Evolutionary conservation across 257 asterid genomes (phyloP).

Genomic region (Solanum habrochaites): DNA sequence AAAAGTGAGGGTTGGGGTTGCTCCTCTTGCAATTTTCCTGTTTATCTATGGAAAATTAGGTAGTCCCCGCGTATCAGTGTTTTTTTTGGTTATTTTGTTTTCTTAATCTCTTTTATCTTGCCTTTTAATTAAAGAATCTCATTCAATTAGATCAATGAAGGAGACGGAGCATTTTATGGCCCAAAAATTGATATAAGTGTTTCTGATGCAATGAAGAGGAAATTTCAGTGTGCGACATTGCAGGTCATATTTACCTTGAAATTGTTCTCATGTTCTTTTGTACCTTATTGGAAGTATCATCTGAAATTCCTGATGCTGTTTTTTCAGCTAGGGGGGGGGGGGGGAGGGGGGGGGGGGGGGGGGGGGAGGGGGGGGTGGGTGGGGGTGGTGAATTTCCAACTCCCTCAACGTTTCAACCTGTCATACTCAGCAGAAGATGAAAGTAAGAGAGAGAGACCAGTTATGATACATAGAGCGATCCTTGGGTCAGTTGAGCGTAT

Average conservation of each 20-base stretch:
- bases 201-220: constrained; percentile 90
- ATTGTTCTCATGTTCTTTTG: constrained; percentile 4
- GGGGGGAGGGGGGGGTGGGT: no score
- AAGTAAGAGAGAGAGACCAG: constrained; percentile 84
- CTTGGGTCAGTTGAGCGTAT: constrained; percentile 95
- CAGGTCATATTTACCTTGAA: constrained; percentile 50
- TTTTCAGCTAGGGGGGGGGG: constrained; percentile 96
- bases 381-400: no score
- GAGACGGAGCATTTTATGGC: constrained; percentile 96
- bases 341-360: no score
- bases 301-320: constrained; percentile 1
- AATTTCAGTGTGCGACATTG: constrained; percentile 90
- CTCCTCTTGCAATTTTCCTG: neutral
- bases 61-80: neutral
- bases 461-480: constrained; percentile 90
- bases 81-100: neutral
- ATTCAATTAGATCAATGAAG: constrained; percentile 64
- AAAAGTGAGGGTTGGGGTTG: neutral
- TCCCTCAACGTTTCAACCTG: constrained; percentile 83
- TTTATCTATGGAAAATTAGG: neutral
- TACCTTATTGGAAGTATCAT: neutral
- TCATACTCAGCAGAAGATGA: constrained; percentile 94
- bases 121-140: constrained; percentile 10
- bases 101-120: constrained; percentile 1
- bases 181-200: constrained; percentile 80